Conservation (phyloP, 225 moss, liverwort and hornwort genomes). For the Polytrichum commune region DNA sequence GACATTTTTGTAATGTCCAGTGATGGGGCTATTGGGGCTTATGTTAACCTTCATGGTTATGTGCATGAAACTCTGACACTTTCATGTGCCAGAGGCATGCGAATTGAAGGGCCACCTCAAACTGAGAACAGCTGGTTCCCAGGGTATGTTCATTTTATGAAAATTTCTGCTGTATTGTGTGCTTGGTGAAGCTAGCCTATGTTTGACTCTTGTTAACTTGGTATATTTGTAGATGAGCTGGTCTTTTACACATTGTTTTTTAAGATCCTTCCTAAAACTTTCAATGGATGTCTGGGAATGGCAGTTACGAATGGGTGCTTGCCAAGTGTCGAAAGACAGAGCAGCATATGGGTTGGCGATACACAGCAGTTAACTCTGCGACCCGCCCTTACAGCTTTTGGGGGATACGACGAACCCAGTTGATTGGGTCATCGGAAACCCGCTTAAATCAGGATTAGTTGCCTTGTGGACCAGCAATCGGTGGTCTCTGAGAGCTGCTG, state of each 20-base stretch:
- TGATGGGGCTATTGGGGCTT: constrained; percentile 89
- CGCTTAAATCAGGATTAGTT: constrained; percentile 26
- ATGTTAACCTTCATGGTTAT: constrained; percentile 79
- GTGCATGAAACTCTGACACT: constrained; percentile 92
- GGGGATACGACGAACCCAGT: constrained; percentile 90
- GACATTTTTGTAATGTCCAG: constrained; percentile 92
- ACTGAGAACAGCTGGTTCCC: constrained; percentile 98
- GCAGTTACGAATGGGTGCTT: constrained; percentile 90
- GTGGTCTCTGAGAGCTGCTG: constrained; percentile 30
- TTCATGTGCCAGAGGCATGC: constrained; percentile 72
- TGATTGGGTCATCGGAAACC: constrained; percentile 46
- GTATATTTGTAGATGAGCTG: neutral
- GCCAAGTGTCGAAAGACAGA: constrained; percentile 80
- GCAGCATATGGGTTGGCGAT: constrained; percentile 96
- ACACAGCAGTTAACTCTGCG: constrained; percentile 66
- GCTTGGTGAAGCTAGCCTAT: neutral
- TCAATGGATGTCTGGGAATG: no score
- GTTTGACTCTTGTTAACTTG: neutral
- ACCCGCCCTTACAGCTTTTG: constrained; percentile 88
- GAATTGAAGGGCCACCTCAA: constrained; percentile 65
- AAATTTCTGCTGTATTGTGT: neutral
- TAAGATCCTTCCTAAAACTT: no score
- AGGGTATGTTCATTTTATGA: constrained; percentile 39
- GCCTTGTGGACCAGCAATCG: constrained; percentile 20
- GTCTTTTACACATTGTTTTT: no score